Conservation (phyloP, 768 basidiomycete genomes). For the Amanita muscaria region DNA sequence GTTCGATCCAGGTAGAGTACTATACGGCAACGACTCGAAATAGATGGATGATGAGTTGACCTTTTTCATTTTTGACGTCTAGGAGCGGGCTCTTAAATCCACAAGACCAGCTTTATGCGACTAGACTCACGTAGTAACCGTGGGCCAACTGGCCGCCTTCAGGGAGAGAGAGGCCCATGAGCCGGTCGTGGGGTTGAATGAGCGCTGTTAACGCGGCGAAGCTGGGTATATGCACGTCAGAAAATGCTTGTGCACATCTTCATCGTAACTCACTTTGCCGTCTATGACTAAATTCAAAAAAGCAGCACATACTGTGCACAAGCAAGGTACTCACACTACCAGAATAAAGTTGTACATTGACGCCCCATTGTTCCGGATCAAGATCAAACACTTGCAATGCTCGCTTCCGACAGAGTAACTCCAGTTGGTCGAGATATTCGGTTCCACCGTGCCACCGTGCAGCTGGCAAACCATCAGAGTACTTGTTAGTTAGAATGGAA, state of each 20-base stretch:
- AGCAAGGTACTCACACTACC: constrained; percentile 55
- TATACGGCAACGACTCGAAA: constrained; percentile 97
- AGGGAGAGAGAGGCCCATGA: constrained; percentile 98
- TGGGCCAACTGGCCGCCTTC: constrained; percentile 97
- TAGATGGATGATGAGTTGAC: constrained; percentile 98
- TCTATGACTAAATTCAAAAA: constrained; percentile 33
- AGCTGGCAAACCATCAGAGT: constrained; percentile 98
- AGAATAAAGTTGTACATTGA: constrained; percentile 99
- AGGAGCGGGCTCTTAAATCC: constrained; percentile 9
- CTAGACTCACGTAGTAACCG: constrained; percentile 77
- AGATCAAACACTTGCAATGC: constrained; percentile 95
- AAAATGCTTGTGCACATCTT: constrained; percentile 12
- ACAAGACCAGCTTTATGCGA: neutral
- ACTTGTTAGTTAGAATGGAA: constrained; percentile 97
- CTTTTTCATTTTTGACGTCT: constrained; percentile 97
- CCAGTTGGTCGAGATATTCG: constrained; percentile 96
- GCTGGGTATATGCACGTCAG: constrained; percentile 30
- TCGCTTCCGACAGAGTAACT: constrained; percentile 88
- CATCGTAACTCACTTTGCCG: constrained; percentile 64
- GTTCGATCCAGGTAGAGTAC: constrained; percentile 71
- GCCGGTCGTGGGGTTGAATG: constrained; percentile 92
- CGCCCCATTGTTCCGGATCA: constrained; percentile 89
- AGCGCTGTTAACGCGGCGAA: constrained; percentile 96
- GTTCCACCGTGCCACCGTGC: constrained; percentile 97
- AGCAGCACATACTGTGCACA: neutral